Conservation (phyloP, 2,329 filamentous ascomycete genomes). For the Stachybotrys chlorohalonatus region DNA sequence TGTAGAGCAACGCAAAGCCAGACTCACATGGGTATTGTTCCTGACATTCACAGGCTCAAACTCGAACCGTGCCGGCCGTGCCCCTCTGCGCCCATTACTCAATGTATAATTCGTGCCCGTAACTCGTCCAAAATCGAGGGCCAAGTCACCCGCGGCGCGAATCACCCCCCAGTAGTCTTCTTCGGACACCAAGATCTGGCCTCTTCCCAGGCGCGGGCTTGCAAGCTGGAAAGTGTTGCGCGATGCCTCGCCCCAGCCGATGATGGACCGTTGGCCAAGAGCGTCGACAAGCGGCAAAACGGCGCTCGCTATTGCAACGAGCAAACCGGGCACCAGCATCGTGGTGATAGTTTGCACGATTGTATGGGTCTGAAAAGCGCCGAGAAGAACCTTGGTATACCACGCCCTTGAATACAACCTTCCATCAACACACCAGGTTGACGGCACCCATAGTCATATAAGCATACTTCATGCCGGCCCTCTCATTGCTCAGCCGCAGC, state of each 20-base stretch:
- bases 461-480: neutral
- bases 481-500: neutral
- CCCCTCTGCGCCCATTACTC: slow-evolving; percentile 33
- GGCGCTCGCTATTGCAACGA: neutral
- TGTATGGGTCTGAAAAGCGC: too few species aligned
- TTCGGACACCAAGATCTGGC: slow-evolving; percentile 45
- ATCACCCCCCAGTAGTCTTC: slow-evolving; percentile 61
- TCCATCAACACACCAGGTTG: neutral
- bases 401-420: neutral
- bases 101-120: slow-evolving; percentile 56
- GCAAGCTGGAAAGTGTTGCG: neutral
- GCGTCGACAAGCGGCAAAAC: neutral
- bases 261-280: neutral
- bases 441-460: neutral
- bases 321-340: neutral
- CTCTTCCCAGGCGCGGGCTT: slow-evolving; percentile 3
- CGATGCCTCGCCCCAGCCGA: neutral
- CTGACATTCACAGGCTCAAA: slow-evolving; percentile 34
- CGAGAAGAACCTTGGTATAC: too few species aligned
- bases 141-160: slow-evolving; percentile 58
- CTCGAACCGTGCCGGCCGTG: slow-evolving; percentile 27
- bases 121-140: slow-evolving; percentile 60
- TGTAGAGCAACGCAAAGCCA: neutral
- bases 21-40: slow-evolving; percentile 37
- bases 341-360: too few species aligned